phyloP scores from a whole-genome alignment of 768 basidiomycete species.

The Phylloporus sp. region DNA sequence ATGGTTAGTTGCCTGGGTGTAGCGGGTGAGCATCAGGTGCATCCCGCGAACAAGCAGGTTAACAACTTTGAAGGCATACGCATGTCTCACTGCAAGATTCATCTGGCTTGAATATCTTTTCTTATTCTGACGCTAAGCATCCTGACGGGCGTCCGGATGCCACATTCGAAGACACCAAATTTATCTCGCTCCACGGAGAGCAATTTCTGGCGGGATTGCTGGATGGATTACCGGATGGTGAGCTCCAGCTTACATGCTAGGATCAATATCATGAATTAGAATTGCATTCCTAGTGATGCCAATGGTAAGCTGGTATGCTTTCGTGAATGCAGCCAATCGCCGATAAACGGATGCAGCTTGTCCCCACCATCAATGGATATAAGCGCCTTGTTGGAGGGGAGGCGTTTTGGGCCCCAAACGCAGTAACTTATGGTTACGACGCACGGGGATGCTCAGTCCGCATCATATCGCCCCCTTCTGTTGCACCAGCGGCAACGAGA shows the following conservation, averaged over 20 bases:
- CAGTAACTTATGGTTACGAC: slow-evolving; percentile 94
- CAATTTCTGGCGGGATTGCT: slow-evolving; percentile 93
- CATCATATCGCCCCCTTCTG: slow-evolving; percentile 88
- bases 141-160: slow-evolving; percentile 66
- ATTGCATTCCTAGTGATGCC: slow-evolving; percentile 65
- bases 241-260: slow-evolving; percentile 15
- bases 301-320: slow-evolving; percentile 47
- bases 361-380: slow-evolving; percentile 94
- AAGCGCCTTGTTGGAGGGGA: slow-evolving; percentile 94
- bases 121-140: slow-evolving; percentile 57
- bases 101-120: slow-evolving; percentile 76
- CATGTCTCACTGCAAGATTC: slow-evolving; percentile 81
- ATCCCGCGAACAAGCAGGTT: slow-evolving; percentile 9
- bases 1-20: slow-evolving; percentile 80
- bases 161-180: slow-evolving; percentile 76
- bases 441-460: slow-evolving; percentile 89
- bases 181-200: slow-evolving; percentile 79
- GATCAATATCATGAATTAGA: slow-evolving; percentile 1
- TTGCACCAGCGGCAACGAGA: slow-evolving; percentile 75
- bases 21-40: slow-evolving; percentile 60
- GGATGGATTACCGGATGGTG: slow-evolving; percentile 86
- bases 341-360: slow-evolving; percentile 44
- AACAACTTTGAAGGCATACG: slow-evolving; percentile 57
- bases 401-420: slow-evolving; percentile 91
- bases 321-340: not conserved